Conservation (phyloP, 2,329 filamentous ascomycete genomes). For the Teratosphaeria zuluensis region DNA sequence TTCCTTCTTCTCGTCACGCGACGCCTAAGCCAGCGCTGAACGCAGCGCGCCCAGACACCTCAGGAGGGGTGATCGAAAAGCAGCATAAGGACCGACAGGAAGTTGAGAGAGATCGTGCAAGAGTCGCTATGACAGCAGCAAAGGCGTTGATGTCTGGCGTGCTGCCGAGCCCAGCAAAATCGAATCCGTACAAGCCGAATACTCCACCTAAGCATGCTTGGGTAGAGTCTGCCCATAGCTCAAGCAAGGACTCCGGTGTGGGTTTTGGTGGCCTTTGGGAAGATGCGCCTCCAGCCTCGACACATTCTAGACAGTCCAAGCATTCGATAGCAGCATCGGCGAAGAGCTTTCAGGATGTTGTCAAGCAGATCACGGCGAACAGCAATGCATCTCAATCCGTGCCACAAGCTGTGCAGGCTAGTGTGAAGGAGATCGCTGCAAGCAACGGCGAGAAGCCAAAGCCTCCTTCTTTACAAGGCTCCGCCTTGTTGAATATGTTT, state of each 20-base stretch:
- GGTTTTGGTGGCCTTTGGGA: conserved; percentile 1
- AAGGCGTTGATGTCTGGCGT: conserved; percentile 17
- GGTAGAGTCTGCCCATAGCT: conserved; percentile 1
- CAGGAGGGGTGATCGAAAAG: not conserved
- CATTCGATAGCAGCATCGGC: not conserved
- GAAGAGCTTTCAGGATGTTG: conserved; percentile 2
- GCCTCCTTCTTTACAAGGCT: not conserved
- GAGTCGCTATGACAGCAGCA: conserved; percentile 3
- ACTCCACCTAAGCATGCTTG: not conserved
- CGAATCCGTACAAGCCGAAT: not conserved
- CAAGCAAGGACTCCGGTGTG: conserved; percentile 6
- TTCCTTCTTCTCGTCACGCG: not conserved
- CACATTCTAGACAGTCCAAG: not conserved
- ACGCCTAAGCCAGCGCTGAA: not conserved
- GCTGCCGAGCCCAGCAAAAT: conserved; percentile 3
- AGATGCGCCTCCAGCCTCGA: not conserved
- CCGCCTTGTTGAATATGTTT: not conserved
- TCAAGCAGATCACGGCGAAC: conserved; percentile 4
- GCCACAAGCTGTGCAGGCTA: not conserved
- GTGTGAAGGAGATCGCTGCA: not conserved
- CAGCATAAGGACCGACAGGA: not conserved
- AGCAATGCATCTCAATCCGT: not conserved
- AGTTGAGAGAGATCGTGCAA: not conserved
- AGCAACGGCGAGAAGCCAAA: not conserved
- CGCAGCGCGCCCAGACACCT: not conserved